Base-by-base conservation (phyloP, 352 stramenopile genomes). In the Plasmopara viticola region DNA sequence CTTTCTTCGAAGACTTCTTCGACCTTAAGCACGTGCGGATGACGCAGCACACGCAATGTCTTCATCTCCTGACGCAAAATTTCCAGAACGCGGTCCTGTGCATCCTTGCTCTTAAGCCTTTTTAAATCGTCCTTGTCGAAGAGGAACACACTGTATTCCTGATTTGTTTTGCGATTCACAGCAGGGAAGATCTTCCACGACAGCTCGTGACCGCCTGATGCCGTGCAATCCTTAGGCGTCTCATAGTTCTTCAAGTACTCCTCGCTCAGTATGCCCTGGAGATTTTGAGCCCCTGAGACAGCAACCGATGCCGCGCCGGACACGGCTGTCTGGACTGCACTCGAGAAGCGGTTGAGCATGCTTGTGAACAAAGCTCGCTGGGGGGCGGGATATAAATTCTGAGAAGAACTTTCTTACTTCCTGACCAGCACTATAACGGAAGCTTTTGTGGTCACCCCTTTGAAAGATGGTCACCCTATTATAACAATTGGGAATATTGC, bases 1-100 rank as follows among this genome's bases (percentile, higher is more conserved):
- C 68, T 90, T 53, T 93, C 87, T 42, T 96, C 87, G 60, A 90
- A 94, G 25, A 94, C 80, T 58, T 96, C 87, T 56, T 93, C 86
- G 43, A 94, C 84, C 56, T 95, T 94, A 53, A 96, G 76, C 62
- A 95, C 84, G 48, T 93, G 78, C 45, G 87, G 85, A 54, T 95
- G 84, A 17, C 86, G 84, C 56, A 95, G 68, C 51, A 95, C 47
- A 0, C 86, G 81, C 44, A 92, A 57, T 49, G 78, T 90, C 68
- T 92, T 93, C 74, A 95, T 91, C 40, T 95, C 86, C 44, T 92
- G 81, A 30, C 84, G 81, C 29, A 96, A 60, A 34, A 96, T 78
- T 37, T 95, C 87, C 7, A 95, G 66, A 25, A 94, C 70, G 44
- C 86, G 79, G 45, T 96, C 87, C 58, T 90, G 83, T 12, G 79